phyloP scores from a whole-genome alignment of 169 alveolate genomes.

The Eimeria falciformis region DNA sequence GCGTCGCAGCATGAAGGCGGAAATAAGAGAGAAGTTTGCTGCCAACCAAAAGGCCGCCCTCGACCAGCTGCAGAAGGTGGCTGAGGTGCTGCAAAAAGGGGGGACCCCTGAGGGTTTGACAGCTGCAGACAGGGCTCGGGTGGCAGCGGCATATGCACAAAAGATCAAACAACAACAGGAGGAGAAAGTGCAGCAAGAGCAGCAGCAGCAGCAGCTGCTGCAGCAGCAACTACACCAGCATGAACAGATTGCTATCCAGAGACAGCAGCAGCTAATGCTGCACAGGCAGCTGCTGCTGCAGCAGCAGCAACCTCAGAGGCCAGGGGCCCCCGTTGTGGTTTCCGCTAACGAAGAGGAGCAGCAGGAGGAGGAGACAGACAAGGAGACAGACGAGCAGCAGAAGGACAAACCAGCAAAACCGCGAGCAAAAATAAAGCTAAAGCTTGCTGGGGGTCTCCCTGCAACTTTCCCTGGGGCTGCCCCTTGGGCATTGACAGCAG shows the following conservation, averaged over 20 bases:
- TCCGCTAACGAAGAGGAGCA: neutral
- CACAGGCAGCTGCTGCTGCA: neutral
- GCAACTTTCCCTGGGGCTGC: neutral
- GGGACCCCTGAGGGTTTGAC: neutral
- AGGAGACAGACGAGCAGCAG: neutral
- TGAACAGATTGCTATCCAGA: neutral
- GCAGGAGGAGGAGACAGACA: slow-evolving; percentile 4
- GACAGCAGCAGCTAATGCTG: slow-evolving; percentile 17
- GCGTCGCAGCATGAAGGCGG: neutral
- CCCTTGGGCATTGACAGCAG: neutral
- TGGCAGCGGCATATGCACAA: neutral
- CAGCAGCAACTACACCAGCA: slow-evolving; percentile 10
- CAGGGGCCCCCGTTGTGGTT: slow-evolving; percentile 2
- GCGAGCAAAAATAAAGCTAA: neutral
- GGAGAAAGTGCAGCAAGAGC: neutral
- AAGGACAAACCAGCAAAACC: neutral
- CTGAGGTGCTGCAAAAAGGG: neutral
- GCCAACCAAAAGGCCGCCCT: neutral
- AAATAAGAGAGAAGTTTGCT: neutral
- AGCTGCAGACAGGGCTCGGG: neutral
- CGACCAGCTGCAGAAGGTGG: slow-evolving; percentile 11
- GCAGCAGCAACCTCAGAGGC: slow-evolving; percentile 13
- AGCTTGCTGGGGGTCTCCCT: neutral
- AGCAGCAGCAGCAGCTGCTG: slow-evolving; percentile 15
- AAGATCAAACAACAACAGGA: neutral